Evolutionary conservation across 306 rosid species (phyloP), one percentile per base, ranked within the genome.

Genomic region (Cucurbita ficifolia): DNA sequence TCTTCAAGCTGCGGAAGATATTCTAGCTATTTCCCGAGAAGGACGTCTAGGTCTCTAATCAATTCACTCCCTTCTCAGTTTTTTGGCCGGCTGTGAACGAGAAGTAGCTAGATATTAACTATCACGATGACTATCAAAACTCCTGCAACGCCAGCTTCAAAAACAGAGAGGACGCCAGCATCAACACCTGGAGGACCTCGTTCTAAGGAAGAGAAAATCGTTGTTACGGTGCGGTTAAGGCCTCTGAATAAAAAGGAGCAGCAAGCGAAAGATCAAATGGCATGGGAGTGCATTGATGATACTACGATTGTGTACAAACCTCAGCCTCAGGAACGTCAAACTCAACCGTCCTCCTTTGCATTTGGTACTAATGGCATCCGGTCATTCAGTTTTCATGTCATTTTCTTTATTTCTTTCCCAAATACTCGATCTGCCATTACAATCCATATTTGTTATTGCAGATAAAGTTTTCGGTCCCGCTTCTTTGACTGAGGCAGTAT

Each of bases 131-230:
- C 96, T 21, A 80, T 81, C 14, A 87, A 83, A 80, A 84, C 97
- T 65, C 99, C 99, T 54, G 97, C 96, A 81, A 95, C 97, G 33
- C 99, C 99, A 6, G 81, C 87, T 81, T 89, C 99, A 7, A 95
- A 91, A 81, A 84, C 83, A 13, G 99, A 91, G 6, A 89, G 96
- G 88, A 91, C 96, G 21, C 92, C 91, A 0, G 88, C 79, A 19
- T 83, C 99, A 56, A 95, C 99, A 35, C 97, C 97, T 0, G 97
- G 99, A 17, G 96, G 91, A 75, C 75, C 88, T 51, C 78, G 85
- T 79, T 60, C 82, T 43, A 87, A 81, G 79, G 99, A 95, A 71
- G 99, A 95, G 84, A 95, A 95, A 81, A 95, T 95, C 75, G 97
- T 95, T 51, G 99, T 95, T 9, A 95, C 96, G 0, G 99, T 95